These are phyloP conservation scores for Aspergillus hancockii DNA, from an alignment of 495 filamentous ascomycete genomes.

Conservation along the genomic window DNA sequence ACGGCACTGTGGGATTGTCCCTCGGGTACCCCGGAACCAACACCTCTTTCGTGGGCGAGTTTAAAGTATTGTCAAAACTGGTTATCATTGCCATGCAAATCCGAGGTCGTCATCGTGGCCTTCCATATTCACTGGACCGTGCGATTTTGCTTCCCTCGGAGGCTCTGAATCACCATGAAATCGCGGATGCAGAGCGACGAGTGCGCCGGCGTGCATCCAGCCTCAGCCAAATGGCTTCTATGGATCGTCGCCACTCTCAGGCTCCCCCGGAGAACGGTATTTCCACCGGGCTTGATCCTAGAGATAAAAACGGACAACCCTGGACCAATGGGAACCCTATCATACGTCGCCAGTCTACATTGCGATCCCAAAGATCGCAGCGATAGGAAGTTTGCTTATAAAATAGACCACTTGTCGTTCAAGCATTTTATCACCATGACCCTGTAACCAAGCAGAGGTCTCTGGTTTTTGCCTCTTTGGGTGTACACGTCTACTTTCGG, in stretches of 20 bases:
- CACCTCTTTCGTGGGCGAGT: constrained; percentile 77
- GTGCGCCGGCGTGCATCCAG: constrained; percentile 57
- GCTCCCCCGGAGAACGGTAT: constrained; percentile 25
- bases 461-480: background rate
- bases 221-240: constrained; percentile 42
- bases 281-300: constrained; percentile 32
- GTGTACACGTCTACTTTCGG: background rate
- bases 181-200: constrained; percentile 55
- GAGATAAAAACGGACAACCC: constrained; percentile 8
- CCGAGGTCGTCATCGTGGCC: constrained; percentile 85
- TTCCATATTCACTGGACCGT: constrained; percentile 89
- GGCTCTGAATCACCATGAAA: constrained; percentile 68
- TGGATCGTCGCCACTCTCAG: constrained; percentile 30
- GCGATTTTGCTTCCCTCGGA: constrained; percentile 85
- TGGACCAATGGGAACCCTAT: background rate
- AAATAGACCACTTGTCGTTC: background rate
- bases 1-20: constrained; percentile 90
- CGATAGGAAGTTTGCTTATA: background rate
- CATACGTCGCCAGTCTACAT: constrained; percentile 4
- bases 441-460: background rate
- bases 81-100: constrained; percentile 93
- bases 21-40: constrained; percentile 77
- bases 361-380: constrained; percentile 1
- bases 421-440: background rate
- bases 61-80: constrained; percentile 79